Percentiles rank a stretch among this genome's conserved stretches.
These are phyloP conservation scores for Ilex aquifolium DNA, from an alignment of 257 asterid species.

Conservation along the genomic window DNA sequence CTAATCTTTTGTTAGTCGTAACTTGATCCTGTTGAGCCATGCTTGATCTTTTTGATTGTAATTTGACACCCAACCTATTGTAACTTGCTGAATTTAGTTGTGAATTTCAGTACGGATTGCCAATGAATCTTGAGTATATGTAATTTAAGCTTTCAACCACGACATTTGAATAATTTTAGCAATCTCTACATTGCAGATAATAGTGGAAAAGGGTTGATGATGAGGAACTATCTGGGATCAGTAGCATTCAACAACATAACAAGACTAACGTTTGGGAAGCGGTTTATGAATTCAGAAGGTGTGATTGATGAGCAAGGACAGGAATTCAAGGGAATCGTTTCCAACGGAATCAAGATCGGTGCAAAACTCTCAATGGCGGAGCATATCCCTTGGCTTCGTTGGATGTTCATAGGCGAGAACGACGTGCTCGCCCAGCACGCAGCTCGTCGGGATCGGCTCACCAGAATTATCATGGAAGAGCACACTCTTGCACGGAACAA, in stretches of 20 bases:
- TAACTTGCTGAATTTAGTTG: too few species aligned
- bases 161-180: too few species aligned
- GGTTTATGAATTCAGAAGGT: conserved; percentile 58
- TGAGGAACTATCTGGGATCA: conserved; percentile 58
- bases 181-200: conserved; percentile 27
- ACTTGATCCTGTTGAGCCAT: too few species aligned
- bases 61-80: too few species aligned
- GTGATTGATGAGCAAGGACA: conserved; percentile 56
- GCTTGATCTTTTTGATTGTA: too few species aligned
- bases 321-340: conserved; percentile 60
- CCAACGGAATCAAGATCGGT: conserved; percentile 44
- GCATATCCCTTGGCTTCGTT: conserved; percentile 52
- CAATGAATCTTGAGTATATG: too few species aligned
- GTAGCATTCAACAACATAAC: conserved; percentile 86
- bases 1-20: too few species aligned
- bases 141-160: too few species aligned
- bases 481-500: conserved; percentile 55
- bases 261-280: conserved; percentile 67
- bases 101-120: too few species aligned
- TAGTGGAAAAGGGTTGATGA: conserved; percentile 43
- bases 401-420: conserved; percentile 47
- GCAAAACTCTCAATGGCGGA: conserved; percentile 51
- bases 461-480: conserved; percentile 74
- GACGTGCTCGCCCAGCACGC: conserved; percentile 43
- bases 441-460: conserved; percentile 37